Percentiles rank a stretch among this genome's conserved stretches.
Conservation (phyloP, 1,284 basidiomycete genomes). For the Ceratobasidium sp. region DNA sequence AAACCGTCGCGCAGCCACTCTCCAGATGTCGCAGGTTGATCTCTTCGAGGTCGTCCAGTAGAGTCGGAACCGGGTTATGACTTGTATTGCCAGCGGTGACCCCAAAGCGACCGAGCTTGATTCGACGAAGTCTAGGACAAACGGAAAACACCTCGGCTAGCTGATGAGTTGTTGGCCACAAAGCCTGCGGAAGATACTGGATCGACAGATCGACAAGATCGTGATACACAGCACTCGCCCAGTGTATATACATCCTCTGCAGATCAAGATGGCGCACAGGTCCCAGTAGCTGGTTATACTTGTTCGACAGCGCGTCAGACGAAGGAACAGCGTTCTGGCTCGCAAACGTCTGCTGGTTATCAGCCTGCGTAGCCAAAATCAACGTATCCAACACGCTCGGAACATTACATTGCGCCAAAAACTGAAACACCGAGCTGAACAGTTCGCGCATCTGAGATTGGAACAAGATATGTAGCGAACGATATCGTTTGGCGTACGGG, state of each 20-base stretch:
- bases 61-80: not conserved
- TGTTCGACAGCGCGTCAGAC: not conserved
- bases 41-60: slow-evolving; percentile 7
- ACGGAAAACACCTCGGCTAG: not conserved
- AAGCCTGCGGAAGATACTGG: not conserved
- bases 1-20: not conserved
- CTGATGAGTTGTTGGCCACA: not conserved
- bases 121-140: not conserved
- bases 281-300: not conserved
- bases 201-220: not conserved
- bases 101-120: not conserved
- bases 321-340: not conserved
- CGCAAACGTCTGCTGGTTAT: not conserved
- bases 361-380: not conserved
- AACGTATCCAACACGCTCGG: slow-evolving; percentile 5
- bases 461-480: not conserved
- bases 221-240: not conserved
- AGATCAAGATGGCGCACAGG: not conserved
- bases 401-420: not conserved
- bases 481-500: not conserved
- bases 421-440: not conserved
- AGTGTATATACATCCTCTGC: not conserved
- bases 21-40: not conserved
- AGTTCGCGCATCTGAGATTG: not conserved
- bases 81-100: not conserved